Conservation (phyloP, 495 filamentous ascomycete species). For the Parathielavia appendiculata region DNA sequence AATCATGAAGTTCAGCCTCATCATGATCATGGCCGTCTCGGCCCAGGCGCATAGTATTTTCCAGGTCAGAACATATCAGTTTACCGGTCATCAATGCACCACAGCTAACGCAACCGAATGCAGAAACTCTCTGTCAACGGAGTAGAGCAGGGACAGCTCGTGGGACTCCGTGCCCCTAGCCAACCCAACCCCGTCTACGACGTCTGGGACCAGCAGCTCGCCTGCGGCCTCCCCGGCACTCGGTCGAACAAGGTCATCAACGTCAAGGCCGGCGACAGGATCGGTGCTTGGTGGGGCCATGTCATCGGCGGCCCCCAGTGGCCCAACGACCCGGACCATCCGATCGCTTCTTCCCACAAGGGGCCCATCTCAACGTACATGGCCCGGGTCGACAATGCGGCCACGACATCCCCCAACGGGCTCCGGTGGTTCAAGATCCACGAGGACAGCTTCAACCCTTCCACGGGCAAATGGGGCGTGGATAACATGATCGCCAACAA, state of each 20-base stretch:
- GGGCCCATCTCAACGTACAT: conserved; percentile 4
- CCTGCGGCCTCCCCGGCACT: not conserved
- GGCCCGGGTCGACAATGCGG: not conserved
- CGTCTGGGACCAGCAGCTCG: not conserved
- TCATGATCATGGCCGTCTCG: not conserved
- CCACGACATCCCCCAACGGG: not conserved
- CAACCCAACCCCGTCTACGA: not conserved
- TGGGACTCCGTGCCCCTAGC: not conserved
- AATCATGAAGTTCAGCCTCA: not conserved
- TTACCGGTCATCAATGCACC: no score
- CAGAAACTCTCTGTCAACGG: not conserved
- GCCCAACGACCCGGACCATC: conserved; percentile 2
- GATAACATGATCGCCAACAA: not conserved
- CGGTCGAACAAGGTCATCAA: not conserved
- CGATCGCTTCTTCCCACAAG: conserved; percentile 1
- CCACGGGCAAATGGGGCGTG: not conserved
- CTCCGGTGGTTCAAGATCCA: conserved; percentile 1
- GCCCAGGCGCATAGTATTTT: conserved; percentile 5
- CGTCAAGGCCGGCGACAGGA: conserved; percentile 1
- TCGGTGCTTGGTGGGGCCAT: not conserved
- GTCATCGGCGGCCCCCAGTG: not conserved
- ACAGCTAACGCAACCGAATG: not conserved
- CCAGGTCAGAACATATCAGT: not conserved
- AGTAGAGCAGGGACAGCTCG: not conserved
- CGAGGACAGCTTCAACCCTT: not conserved